phyloP scores from a whole-genome alignment of 371 early-diverging fungal genomes.

The Apophysomyces trapeziformis region DNA sequence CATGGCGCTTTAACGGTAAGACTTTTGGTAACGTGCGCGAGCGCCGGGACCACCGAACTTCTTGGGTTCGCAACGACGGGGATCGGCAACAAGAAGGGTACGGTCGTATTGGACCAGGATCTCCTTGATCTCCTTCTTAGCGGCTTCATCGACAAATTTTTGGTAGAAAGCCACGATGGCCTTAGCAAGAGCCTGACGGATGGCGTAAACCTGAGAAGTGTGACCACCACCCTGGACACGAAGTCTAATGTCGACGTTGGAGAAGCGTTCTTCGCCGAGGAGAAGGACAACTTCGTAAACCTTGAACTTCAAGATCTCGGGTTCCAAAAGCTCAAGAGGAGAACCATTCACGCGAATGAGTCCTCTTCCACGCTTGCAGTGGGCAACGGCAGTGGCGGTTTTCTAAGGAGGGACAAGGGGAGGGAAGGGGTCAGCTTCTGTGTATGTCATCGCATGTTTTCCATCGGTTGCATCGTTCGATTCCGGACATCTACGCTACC shows the following conservation, averaged over 20 bases:
- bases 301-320: constrained; percentile 97
- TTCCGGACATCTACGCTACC: constrained; percentile 28
- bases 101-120: constrained; percentile 97
- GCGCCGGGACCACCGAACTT: constrained; percentile 99
- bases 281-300: constrained; percentile 98
- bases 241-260: constrained; percentile 97
- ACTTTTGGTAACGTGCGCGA: constrained; percentile 99
- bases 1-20: constrained; percentile 81
- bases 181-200: constrained; percentile 99
- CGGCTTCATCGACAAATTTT: constrained; percentile 98
- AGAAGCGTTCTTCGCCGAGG: constrained; percentile 96
- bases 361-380: constrained; percentile 97
- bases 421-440: constrained; percentile 1
- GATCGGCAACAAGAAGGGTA: constrained; percentile 98
- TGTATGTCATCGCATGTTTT: background rate
- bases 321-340: constrained; percentile 96
- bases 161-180: constrained; percentile 99
- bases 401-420: constrained; percentile 67
- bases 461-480: constrained; percentile 8
- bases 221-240: constrained; percentile 98
- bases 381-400: constrained; percentile 99
- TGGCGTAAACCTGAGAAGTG: constrained; percentile 97
- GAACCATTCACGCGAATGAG: constrained; percentile 98
- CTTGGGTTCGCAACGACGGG: constrained; percentile 99
- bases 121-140: constrained; percentile 99